These are phyloP conservation scores for Rhizopogon rudus DNA, from an alignment of 768 basidiomycete genomes.

Conservation along the genomic window DNA sequence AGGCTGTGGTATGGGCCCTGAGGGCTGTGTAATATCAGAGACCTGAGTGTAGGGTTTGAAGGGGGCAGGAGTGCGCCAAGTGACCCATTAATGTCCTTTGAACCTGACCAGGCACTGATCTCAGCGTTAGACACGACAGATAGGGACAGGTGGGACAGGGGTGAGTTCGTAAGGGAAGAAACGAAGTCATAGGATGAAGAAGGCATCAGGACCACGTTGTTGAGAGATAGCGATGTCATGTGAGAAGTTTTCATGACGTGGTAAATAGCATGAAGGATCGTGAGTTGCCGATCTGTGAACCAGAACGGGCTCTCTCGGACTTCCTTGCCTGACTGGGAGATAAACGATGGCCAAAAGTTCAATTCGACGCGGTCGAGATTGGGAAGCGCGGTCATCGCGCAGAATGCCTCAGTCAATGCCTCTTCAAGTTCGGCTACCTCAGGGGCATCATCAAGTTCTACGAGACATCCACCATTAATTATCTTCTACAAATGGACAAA, in stretches of 20 bases:
- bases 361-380: constrained; percentile 17
- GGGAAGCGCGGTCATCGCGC: constrained; percentile 13
- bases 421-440: constrained; percentile 29
- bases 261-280: constrained; percentile 20
- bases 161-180: constrained; percentile 17
- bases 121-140: constrained; percentile 27
- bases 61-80: constrained; percentile 20
- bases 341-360: constrained; percentile 28
- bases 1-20: constrained; percentile 25
- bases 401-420: constrained; percentile 20
- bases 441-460: constrained; percentile 20
- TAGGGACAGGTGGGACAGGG: constrained; percentile 25
- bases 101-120: constrained; percentile 25
- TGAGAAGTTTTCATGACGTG: constrained; percentile 14
- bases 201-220: constrained; percentile 22
- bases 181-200: constrained; percentile 23
- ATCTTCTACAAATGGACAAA: neutral
- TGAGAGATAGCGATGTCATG: constrained; percentile 18
- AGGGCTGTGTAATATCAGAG: constrained; percentile 22
- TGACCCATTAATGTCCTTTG: constrained; percentile 21
- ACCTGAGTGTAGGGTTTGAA: constrained; percentile 14
- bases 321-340: constrained; percentile 16
- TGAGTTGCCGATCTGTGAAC: constrained; percentile 25
- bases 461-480: neutral
- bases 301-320: constrained; percentile 24